Percentiles rank a stretch among this genome's conserved stretches.
Evolutionary conservation across 176 grass and related monocot species (phyloP).

Genomic region (Bolboschoenus planiculmis): DNA sequence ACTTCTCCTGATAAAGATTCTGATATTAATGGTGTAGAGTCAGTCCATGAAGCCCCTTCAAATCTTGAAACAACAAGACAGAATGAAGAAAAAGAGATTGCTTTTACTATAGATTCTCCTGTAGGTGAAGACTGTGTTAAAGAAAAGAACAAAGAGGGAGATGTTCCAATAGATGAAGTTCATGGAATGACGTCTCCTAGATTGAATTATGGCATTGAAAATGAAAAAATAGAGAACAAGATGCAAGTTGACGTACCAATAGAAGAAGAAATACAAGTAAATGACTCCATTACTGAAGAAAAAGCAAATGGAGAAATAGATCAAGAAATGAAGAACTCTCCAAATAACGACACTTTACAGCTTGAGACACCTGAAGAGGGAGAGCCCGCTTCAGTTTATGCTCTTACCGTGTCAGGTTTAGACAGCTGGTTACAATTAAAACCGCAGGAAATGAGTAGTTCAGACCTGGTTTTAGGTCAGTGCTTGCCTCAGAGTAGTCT

Average conservation of each 20-base stretch:
- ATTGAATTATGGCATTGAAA: background rate
- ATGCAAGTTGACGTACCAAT: slow-evolving; percentile 8
- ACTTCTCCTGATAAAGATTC: background rate
- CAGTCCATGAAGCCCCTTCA: background rate
- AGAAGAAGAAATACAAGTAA: slow-evolving; percentile 7
- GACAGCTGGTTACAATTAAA: background rate
- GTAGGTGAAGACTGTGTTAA: slow-evolving; percentile 14
- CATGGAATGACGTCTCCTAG: background rate
- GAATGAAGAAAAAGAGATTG: slow-evolving; percentile 2
- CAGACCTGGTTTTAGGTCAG: slow-evolving; percentile 19
- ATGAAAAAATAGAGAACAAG: slow-evolving; percentile 20
- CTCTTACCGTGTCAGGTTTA: background rate
- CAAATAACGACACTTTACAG: background rate
- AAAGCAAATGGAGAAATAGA: slow-evolving; percentile 6
- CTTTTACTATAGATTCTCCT: background rate
- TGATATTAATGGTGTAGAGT: background rate
- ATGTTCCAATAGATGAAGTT: background rate
- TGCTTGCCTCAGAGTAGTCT: background rate
- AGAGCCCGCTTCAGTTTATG: background rate
- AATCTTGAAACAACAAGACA: background rate
- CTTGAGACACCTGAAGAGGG: background rate
- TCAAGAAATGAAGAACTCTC: background rate
- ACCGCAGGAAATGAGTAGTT: background rate
- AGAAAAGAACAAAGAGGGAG: slow-evolving; percentile 16
- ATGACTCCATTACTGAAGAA: background rate